Percentiles rank a stretch among this genome's conserved stretches.
phyloP scores from a whole-genome alignment of 1,284 basidiomycete species.

The Takashimella tepidaria region DNA sequence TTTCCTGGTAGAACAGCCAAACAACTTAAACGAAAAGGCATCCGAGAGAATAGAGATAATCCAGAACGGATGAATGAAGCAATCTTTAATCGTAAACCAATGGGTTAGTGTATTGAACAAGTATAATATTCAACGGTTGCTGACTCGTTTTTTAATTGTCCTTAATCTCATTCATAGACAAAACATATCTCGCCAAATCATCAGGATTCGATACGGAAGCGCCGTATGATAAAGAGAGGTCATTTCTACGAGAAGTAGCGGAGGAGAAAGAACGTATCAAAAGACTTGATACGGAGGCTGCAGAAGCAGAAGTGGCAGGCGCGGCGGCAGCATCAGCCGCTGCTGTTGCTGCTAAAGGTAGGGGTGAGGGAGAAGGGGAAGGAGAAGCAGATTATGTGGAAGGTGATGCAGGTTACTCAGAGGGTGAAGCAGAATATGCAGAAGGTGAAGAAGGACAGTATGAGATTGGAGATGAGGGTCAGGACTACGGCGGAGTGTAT shows the following conservation, averaged over 20 bases:
- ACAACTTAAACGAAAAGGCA: conserved; percentile 36
- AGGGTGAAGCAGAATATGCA: not conserved
- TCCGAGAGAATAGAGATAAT: conserved; percentile 32
- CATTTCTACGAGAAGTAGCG: conserved; percentile 29
- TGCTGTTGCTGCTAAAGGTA: not conserved
- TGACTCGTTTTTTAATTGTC: not conserved
- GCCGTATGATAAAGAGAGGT: conserved; percentile 26
- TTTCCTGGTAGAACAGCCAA: conserved; percentile 34
- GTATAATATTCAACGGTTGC: not conserved
- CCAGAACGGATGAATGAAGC: conserved; percentile 34
- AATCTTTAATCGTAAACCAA: conserved; percentile 30
- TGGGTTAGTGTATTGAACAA: conserved; percentile 21
- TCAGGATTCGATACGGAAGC: conserved; percentile 26
- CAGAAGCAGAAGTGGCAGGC: conserved; percentile 3
- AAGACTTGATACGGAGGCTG: not conserved
- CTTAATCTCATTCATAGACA: too few species aligned
- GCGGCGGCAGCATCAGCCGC: not conserved
- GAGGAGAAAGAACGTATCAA: conserved; percentile 20
- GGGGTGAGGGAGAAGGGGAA: not conserved
- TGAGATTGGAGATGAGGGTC: too few species aligned
- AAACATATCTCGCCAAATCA: conserved; percentile 31
- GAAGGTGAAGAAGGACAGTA: not conserved
- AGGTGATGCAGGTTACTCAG: too few species aligned
- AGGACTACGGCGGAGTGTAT: too few species aligned
- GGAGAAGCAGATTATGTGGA: not conserved